phyloP scores from a whole-genome alignment of 768 basidiomycete species.

The Piloderma croceum region DNA sequence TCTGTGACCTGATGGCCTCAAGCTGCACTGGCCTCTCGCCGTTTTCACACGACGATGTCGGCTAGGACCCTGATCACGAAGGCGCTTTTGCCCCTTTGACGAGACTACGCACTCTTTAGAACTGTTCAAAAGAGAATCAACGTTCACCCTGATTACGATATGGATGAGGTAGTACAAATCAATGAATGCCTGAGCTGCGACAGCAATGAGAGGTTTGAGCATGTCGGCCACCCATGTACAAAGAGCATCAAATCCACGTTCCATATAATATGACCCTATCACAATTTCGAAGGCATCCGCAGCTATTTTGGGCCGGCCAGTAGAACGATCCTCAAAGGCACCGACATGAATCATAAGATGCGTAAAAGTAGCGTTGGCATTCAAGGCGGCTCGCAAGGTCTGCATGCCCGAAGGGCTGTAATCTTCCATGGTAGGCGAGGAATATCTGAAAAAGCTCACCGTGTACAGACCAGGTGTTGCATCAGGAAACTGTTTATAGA shows the following conservation, averaged over 20 bases:
- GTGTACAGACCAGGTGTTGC: slow-evolving; percentile 31
- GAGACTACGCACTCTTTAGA: no score
- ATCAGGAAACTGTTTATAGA: slow-evolving; percentile 30
- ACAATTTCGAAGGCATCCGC: slow-evolving; percentile 46
- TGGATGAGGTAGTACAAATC: no score
- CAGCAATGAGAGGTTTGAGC: slow-evolving; percentile 33
- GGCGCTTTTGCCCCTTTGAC: no score
- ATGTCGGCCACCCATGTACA: slow-evolving; percentile 33
- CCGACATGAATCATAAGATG: slow-evolving; percentile 33
- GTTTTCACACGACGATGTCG: no score
- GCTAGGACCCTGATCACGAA: no score
- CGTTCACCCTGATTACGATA: no score
- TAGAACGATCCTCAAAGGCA: slow-evolving; percentile 22
- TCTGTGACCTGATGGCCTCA: no score
- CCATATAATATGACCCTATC: slow-evolving; percentile 38
- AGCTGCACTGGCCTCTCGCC: no score
- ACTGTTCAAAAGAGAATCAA: no score
- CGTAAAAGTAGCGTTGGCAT: slow-evolving; percentile 33
- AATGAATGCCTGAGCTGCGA: slow-evolving; percentile 26
- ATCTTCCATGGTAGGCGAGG: no score
- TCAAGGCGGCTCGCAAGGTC: slow-evolving; percentile 21
- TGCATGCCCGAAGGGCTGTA: no score
- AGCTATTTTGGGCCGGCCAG: slow-evolving; percentile 35
- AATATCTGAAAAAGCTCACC: no score
- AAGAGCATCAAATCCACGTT: slow-evolving; percentile 33